These are phyloP conservation scores for Neofusicoccum sp. DNA, from an alignment of 2,329 filamentous ascomycete genomes.

Conservation along the genomic window DNA sequence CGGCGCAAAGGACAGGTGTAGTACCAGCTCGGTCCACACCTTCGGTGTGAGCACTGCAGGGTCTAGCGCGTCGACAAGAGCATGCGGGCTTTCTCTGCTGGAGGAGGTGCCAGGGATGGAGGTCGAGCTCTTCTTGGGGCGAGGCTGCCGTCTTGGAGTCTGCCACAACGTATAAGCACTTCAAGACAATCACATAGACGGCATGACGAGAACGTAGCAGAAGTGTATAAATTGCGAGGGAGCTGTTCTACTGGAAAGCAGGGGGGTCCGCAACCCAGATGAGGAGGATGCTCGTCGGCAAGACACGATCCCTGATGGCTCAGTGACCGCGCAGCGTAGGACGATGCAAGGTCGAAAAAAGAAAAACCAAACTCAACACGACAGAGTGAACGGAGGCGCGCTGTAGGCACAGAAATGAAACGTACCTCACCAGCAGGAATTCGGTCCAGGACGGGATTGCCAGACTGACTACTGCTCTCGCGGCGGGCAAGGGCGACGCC, in stretches of 20 bases:
- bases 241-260: conserved; percentile 14
- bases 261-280: conserved; percentile 1
- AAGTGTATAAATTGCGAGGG: conserved; percentile 16
- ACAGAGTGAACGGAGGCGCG: not conserved
- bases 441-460: conserved; percentile 4
- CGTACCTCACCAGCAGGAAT: conserved; percentile 16
- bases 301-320: not conserved
- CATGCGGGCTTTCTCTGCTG: conserved; percentile 46
- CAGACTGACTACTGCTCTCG: conserved; percentile 22
- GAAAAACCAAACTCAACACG: not conserved
- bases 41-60: conserved; percentile 61
- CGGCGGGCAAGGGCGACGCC: conserved; percentile 29
- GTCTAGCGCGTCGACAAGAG: conserved; percentile 59
- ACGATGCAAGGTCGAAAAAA: not conserved
- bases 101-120: conserved; percentile 34
- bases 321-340: no score
- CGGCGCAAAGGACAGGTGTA: not conserved
- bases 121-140: conserved; percentile 40
- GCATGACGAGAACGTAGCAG: conserved; percentile 8
- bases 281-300: not conserved
- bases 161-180: conserved; percentile 15
- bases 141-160: conserved; percentile 18
- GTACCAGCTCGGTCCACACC: conserved; percentile 62
- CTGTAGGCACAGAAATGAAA: conserved; percentile 12
- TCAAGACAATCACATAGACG: conserved; percentile 4